Conservation (phyloP, 768 basidiomycete species). For the Collybia nuda region DNA sequence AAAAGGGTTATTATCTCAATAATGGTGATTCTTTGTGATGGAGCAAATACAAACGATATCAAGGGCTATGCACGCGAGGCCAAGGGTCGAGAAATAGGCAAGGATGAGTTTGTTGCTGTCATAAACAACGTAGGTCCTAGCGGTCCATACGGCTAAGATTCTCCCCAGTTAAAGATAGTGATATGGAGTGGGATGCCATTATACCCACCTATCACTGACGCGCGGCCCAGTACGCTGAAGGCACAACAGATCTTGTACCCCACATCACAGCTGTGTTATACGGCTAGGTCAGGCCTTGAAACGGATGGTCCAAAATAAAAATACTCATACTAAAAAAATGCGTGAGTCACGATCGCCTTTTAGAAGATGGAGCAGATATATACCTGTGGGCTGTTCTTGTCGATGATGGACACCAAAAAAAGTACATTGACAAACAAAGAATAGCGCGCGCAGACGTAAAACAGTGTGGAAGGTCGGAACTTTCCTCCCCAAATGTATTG, state of each 20-base stretch:
- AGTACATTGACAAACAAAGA: conserved; percentile 23
- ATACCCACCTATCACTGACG: neutral
- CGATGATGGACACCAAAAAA: conserved; percentile 21
- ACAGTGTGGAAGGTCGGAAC: conserved; percentile 20
- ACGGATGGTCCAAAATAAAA: no score
- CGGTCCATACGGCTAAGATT: conserved; percentile 4
- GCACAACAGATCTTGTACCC: neutral
- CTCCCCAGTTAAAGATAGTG: no score
- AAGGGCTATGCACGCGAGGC: conserved; percentile 14
- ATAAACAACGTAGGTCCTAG: conserved; percentile 17
- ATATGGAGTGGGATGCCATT: neutral
- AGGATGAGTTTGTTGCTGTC: conserved; percentile 10
- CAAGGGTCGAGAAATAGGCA: conserved; percentile 11
- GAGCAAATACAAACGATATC: conserved; percentile 14
- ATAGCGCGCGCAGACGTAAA: conserved; percentile 27
- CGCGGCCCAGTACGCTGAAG: neutral
- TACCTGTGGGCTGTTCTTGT: conserved; percentile 8
- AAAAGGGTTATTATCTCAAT: neutral
- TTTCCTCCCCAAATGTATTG: conserved; percentile 15
- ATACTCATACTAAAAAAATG: no score
- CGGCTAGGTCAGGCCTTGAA: no score
- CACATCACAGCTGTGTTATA: no score
- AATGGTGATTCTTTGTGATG: neutral
- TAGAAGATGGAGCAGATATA: no score
- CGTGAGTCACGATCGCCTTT: no score